These are phyloP conservation scores for Ambrosia hybrid DNA, from an alignment of 140 eudicot species.

Conservation along the genomic window DNA sequence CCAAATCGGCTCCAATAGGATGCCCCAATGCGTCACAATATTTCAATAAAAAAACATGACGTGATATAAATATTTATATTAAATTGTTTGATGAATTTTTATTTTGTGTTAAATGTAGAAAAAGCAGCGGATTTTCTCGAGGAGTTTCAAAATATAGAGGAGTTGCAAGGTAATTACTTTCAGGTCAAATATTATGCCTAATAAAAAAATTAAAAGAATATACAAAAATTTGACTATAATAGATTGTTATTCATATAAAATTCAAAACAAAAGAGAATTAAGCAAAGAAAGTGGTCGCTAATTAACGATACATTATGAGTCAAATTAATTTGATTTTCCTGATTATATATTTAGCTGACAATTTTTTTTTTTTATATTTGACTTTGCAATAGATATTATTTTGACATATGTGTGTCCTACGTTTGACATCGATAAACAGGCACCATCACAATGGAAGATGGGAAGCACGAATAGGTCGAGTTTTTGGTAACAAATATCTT, in stretches of 20 bases:
- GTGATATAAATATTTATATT: background rate
- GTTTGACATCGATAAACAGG: slow-evolving; percentile 26
- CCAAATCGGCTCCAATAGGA: too few species aligned
- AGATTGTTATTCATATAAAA: background rate
- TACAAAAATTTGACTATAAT: background rate
- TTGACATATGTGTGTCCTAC: background rate
- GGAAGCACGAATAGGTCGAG: slow-evolving; percentile 90
- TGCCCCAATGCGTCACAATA: too few species aligned
- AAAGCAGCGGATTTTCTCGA: slow-evolving; percentile 88
- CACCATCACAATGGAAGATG: slow-evolving; percentile 92
- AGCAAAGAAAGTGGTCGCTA: too few species aligned
- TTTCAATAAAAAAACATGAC: too few species aligned
- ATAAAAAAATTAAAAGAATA: background rate
- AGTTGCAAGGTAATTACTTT: slow-evolving; percentile 55
- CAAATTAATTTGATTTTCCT: background rate
- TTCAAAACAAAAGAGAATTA: background rate
- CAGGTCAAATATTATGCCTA: background rate
- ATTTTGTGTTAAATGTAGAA: slow-evolving; percentile 37
- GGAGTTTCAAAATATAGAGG: slow-evolving; percentile 93
- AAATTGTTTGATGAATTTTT: background rate
- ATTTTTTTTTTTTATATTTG: too few species aligned
- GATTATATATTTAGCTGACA: background rate
- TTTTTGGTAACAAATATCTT: slow-evolving; percentile 82
- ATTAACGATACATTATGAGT: too few species aligned
- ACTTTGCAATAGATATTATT: too few species aligned